phyloP scores from a whole-genome alignment of 257 asterid species.

The Solanum etuberosum region DNA sequence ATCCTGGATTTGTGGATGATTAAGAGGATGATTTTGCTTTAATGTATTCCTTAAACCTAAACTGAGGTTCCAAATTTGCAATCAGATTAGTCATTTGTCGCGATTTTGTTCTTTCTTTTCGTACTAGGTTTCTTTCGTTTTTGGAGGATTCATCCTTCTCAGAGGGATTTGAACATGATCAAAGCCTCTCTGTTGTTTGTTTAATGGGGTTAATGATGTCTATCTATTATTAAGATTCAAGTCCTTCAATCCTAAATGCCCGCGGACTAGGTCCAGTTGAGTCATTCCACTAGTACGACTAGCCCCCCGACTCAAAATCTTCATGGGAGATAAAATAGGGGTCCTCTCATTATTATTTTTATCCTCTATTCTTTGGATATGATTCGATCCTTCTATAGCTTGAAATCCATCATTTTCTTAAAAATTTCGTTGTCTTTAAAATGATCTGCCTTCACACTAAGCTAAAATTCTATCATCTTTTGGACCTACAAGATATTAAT shows the following conservation, averaged over 20 bases:
- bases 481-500: no score
- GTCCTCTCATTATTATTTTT: no score
- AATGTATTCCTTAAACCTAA: not conserved
- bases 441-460: no score
- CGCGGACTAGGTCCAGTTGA: not conserved
- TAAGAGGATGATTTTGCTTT: not conserved
- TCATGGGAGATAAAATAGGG: no score
- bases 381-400: no score
- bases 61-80: not conserved
- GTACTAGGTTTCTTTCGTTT: not conserved
- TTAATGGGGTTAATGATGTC: not conserved
- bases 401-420: no score
- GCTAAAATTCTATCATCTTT: no score
- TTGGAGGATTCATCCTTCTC: not conserved
- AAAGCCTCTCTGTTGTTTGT: not conserved
- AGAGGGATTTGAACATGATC: not conserved
- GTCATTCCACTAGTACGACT: not conserved
- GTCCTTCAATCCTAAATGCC: not conserved
- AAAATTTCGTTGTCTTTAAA: no score
- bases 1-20: conserved; percentile 34
- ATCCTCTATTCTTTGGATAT: no score
- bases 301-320: no score
- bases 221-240: not conserved
- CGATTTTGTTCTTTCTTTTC: no score
- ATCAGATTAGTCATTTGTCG: not conserved